A percentile compares a stretch with the other conserved stretches of the same genome.
These are phyloP conservation scores for Coelastrella sp. DNA, from an alignment of 139 green algal species.

Conservation along the genomic window DNA sequence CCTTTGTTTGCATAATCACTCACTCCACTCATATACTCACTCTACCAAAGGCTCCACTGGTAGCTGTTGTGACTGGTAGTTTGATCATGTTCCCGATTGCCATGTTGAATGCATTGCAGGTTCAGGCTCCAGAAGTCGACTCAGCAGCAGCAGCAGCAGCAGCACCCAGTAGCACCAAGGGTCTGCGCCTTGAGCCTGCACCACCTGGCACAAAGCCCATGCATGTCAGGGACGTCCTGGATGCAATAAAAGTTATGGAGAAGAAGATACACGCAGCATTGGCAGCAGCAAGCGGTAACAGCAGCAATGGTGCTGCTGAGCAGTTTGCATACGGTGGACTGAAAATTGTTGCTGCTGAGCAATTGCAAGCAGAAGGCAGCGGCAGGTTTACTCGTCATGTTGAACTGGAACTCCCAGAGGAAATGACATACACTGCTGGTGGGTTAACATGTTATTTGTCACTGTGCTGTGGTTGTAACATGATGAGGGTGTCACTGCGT, in stretches of 20 bases:
- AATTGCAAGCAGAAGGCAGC: constrained; percentile 14
- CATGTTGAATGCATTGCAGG: too few species aligned
- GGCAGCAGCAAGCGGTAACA: not conserved
- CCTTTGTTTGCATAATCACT: too few species aligned
- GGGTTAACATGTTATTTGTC: too few species aligned
- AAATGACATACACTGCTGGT: constrained; percentile 16
- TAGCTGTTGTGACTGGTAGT: too few species aligned
- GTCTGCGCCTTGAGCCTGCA: not conserved
- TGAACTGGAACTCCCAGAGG: constrained; percentile 38
- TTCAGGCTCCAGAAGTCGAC: too few species aligned
- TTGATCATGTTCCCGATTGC: too few species aligned
- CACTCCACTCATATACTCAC: too few species aligned
- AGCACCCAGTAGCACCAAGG: too few species aligned
- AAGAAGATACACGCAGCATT: not conserved
- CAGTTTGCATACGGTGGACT: constrained; percentile 1
- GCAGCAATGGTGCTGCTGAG: not conserved
- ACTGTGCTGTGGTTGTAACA: not conserved
- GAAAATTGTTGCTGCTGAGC: not conserved
- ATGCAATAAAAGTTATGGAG: not conserved
- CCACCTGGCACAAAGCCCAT: not conserved
- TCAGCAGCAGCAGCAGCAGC: too few species aligned
- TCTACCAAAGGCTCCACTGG: too few species aligned
- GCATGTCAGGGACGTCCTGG: not conserved
- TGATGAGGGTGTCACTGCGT: not conserved
- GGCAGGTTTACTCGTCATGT: constrained; percentile 27